Evolutionary conservation across 129 eudicot species (phyloP).

Genomic region (Helichrysum umbraculigerum): DNA sequence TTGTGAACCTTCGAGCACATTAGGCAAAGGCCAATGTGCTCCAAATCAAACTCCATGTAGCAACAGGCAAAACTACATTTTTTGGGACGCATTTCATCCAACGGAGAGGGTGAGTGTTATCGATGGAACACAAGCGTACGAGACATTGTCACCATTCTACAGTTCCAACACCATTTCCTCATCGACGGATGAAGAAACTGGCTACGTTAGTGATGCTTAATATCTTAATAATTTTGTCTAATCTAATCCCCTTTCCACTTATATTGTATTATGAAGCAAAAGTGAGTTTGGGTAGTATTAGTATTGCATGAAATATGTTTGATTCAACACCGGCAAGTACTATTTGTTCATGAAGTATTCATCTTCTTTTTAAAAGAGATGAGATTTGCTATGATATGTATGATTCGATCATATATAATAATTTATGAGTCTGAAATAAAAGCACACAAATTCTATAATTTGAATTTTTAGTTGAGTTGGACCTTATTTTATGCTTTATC

Average conservation of each 20-base stretch:
- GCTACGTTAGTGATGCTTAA: conserved; percentile 8
- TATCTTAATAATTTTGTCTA: background rate
- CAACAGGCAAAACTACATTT: conserved; percentile 30
- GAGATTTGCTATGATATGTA: no score
- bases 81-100: conserved; percentile 35
- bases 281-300: background rate
- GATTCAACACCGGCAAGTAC: no score
- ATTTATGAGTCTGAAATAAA: no score
- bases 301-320: no score
- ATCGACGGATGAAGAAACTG: background rate
- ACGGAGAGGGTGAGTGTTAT: conserved; percentile 25
- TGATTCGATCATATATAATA: no score
- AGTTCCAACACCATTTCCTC: background rate
- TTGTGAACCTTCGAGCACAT: conserved; percentile 14
- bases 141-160: conserved; percentile 17
- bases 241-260: background rate
- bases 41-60: conserved; percentile 27
- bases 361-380: no score
- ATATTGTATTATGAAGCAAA: no score
- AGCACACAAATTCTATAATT: no score
- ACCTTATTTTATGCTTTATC: no score
- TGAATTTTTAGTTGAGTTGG: no score
- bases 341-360: no score
- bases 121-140: conserved; percentile 26
- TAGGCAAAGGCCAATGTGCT: conserved; percentile 26